Percentiles rank a stretch among this genome's conserved stretches.
phyloP scores from a whole-genome alignment of 2,329 filamentous ascomycete genomes.

The Botrytis fabae region DNA sequence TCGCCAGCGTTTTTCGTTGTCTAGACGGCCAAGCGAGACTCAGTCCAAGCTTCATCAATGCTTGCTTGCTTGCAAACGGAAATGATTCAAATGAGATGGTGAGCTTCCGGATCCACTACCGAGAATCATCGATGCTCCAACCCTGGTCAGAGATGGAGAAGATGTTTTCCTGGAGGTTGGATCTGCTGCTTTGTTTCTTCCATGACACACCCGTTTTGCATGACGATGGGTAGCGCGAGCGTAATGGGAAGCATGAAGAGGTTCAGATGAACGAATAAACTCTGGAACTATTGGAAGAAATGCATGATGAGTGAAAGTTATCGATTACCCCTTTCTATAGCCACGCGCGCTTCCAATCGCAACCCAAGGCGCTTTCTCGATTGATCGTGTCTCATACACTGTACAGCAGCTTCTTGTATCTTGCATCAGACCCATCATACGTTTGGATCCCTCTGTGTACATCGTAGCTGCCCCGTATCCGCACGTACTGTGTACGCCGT shows the following conservation, averaged over 20 bases:
- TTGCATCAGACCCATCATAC: neutral
- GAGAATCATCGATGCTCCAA: constrained; percentile 4
- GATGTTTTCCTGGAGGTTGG: constrained; percentile 18
- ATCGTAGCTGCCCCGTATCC: neutral
- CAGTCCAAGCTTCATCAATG: constrained; percentile 15
- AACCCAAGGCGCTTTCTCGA: neutral
- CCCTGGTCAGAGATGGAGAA: constrained; percentile 19
- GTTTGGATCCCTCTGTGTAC: neutral
- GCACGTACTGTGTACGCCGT: neutral
- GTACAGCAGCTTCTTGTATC: neutral
- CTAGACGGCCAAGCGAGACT: constrained; percentile 13
- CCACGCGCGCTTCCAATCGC: constrained; percentile 9
- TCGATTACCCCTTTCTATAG: constrained; percentile 12
- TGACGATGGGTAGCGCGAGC: constrained; percentile 14
- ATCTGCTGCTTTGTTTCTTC: constrained; percentile 5
- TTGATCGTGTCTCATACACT: neutral
- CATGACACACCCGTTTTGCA: neutral
- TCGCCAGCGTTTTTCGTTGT: neutral
- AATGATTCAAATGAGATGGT: constrained; percentile 11
- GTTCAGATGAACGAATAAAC: constrained; percentile 5
- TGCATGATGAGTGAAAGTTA: neutral
- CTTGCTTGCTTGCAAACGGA: neutral
- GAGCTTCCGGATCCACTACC: constrained; percentile 15
- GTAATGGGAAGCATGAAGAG: constrained; percentile 4
- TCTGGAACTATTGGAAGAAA: constrained; percentile 2